A percentile compares a stretch with the other conserved stretches of the same genome.
Conservation (phyloP, 441 rosid genomes). For the Populus hybrid region DNA sequence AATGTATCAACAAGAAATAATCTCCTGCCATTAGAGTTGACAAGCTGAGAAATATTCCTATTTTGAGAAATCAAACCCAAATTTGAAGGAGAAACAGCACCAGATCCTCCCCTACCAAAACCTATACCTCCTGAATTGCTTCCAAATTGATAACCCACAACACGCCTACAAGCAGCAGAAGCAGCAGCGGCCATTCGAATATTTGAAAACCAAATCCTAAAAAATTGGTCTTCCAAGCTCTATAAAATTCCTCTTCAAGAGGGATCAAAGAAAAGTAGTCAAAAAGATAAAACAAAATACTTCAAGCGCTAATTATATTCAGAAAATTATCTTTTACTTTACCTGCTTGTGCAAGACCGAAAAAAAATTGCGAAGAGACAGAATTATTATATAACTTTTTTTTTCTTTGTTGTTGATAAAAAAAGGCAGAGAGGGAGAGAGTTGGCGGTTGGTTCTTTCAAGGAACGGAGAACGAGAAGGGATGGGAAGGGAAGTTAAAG, state of each 20-base stretch:
- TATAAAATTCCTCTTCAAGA: neutral
- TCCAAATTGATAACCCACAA: constrained; percentile 36
- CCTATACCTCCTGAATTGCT: constrained; percentile 23
- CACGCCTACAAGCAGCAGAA: constrained; percentile 41
- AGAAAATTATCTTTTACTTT: neutral
- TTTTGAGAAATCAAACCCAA: constrained; percentile 23
- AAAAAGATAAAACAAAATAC: neutral
- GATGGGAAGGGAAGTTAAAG: neutral
- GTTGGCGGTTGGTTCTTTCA: neutral
- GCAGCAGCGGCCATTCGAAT: constrained; percentile 49
- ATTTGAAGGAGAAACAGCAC: constrained; percentile 12
- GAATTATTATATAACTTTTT: no score
- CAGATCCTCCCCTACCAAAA: constrained; percentile 36
- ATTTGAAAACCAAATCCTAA: neutral
- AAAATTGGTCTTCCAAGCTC: neutral
- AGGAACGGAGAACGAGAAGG: neutral
- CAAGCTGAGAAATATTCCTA: constrained; percentile 60
- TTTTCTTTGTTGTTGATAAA: neutral
- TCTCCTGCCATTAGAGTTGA: constrained; percentile 49
- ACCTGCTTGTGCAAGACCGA: neutral
- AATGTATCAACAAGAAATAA: constrained; percentile 86
- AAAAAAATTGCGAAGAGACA: neutral
- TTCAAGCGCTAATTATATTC: neutral
- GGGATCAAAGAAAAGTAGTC: neutral
- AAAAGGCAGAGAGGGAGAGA: neutral